These are phyloP conservation scores for Podospora pseudoanserina DNA, from an alignment of 495 filamentous ascomycete species.

Conservation along the genomic window DNA sequence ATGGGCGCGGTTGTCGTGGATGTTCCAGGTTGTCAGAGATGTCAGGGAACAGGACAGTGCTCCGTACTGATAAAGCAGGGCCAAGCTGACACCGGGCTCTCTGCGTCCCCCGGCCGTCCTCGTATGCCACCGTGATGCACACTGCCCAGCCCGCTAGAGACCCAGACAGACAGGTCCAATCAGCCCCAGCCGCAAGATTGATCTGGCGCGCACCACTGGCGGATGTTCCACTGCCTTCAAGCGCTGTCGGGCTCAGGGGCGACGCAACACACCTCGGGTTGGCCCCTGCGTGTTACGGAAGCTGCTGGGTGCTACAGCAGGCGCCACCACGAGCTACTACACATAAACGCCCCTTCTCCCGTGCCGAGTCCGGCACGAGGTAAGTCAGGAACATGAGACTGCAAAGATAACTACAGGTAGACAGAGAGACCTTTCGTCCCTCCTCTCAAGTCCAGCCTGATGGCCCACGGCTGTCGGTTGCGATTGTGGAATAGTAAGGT, in stretches of 20 bases:
- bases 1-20: not conserved
- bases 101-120: not conserved
- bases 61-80: constrained; percentile 14
- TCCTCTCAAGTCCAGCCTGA: not conserved
- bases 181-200: not conserved
- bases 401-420: not conserved
- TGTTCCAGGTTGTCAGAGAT: constrained; percentile 2
- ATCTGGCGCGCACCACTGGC: not conserved
- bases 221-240: not conserved
- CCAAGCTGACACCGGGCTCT: not conserved
- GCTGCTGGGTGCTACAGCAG: constrained; percentile 3
- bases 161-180: not conserved
- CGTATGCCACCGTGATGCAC: not conserved
- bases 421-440: not conserved
- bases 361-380: not conserved
- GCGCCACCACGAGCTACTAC: constrained; percentile 5
- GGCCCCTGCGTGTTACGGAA: constrained; percentile 3
- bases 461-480: not conserved
- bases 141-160: not conserved
- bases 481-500: not conserved
- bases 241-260: constrained; percentile 6
- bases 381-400: not conserved
- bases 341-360: not conserved
- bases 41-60: constrained; percentile 3
- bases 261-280: not conserved